phyloP scores from a whole-genome alignment of 1,284 basidiomycete species.

The Cryptococcus sp. region DNA sequence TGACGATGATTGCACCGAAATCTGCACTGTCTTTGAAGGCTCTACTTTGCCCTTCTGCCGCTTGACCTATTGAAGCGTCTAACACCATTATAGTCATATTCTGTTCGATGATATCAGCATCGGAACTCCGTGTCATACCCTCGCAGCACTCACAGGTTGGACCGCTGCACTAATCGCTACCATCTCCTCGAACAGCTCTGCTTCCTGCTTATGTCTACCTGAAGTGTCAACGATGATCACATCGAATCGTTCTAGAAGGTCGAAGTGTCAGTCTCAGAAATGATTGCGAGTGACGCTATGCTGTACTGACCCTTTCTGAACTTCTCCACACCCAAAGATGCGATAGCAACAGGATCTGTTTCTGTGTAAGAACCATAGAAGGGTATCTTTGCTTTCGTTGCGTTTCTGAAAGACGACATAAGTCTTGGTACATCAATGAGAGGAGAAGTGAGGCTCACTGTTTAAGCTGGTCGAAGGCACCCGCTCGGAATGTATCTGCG shows the following conservation, averaged over 20 bases:
- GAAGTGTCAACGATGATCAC: slow-evolving; percentile 99
- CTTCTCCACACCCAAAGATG: slow-evolving; percentile 89
- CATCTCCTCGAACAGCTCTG: slow-evolving; percentile 98
- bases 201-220: slow-evolving; percentile 96
- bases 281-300: neutral
- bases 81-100: slow-evolving; percentile 88
- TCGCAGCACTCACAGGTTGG: slow-evolving; percentile 61
- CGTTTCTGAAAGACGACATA: slow-evolving; percentile 54
- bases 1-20: slow-evolving; percentile 98
- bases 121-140: neutral
- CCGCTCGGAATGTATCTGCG: slow-evolving; percentile 98
- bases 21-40: slow-evolving; percentile 98
- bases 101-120: slow-evolving; percentile 14
- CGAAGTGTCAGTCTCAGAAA: neutral
- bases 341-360: slow-evolving; percentile 94
- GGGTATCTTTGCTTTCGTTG: slow-evolving; percentile 97
- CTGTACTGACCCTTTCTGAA: slow-evolving; percentile 79
- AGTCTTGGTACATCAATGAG: too few relatives aligned
- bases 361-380: slow-evolving; percentile 99
- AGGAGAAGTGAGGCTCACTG: slow-evolving; percentile 77
- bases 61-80: slow-evolving; percentile 83
- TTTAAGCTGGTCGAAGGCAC: slow-evolving; percentile 95
- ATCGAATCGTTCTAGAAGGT: slow-evolving; percentile 78
- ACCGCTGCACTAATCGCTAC: slow-evolving; percentile 91
- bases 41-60: slow-evolving; percentile 90